phyloP scores from a whole-genome alignment of 805 yeast species.

The Wickerhamomyces ciferrii region DNA sequence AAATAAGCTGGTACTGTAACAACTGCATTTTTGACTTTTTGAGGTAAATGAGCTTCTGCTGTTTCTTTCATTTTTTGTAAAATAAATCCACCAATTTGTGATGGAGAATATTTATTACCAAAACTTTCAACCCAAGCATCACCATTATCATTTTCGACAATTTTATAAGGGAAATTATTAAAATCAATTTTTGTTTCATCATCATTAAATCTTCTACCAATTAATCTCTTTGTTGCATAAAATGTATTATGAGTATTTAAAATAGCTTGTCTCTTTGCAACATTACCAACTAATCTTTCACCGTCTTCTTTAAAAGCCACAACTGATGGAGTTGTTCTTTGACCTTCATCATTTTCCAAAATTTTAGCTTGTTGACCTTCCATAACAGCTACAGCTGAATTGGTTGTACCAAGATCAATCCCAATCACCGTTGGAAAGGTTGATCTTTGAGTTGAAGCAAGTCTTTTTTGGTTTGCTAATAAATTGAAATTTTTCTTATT shows the following conservation, averaged over 20 bases:
- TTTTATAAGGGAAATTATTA: constrained; percentile 55
- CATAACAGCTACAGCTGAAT: constrained; percentile 79
- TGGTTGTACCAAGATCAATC: constrained; percentile 81
- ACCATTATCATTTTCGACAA: constrained; percentile 52
- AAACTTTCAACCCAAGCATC: constrained; percentile 57
- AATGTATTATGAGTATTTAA: constrained; percentile 75
- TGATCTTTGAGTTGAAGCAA: not conserved
- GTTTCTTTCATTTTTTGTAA: constrained; percentile 55
- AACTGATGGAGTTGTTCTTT: constrained; percentile 74
- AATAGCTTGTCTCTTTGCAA: constrained; percentile 75
- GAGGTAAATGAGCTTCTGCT: constrained; percentile 48
- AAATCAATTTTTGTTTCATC: constrained; percentile 67
- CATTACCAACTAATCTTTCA: constrained; percentile 51
- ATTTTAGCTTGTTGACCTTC: constrained; percentile 58
- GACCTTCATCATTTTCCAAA: constrained; percentile 74
- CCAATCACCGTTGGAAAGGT: constrained; percentile 47
- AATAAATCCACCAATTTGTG: constrained; percentile 67
- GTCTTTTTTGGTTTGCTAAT: not conserved
- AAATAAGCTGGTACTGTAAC: constrained; percentile 83
- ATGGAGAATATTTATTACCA: constrained; percentile 52
- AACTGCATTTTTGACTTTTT: constrained; percentile 58
- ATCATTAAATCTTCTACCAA: constrained; percentile 68
- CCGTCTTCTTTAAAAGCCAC: constrained; percentile 56
- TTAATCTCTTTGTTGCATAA: constrained; percentile 76
- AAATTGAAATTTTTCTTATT: not conserved